A percentile compares a stretch with the other conserved stretches of the same genome.
Conservation (phyloP, 176 grass and related monocot genomes). For the Paspalum vaginatum region DNA sequence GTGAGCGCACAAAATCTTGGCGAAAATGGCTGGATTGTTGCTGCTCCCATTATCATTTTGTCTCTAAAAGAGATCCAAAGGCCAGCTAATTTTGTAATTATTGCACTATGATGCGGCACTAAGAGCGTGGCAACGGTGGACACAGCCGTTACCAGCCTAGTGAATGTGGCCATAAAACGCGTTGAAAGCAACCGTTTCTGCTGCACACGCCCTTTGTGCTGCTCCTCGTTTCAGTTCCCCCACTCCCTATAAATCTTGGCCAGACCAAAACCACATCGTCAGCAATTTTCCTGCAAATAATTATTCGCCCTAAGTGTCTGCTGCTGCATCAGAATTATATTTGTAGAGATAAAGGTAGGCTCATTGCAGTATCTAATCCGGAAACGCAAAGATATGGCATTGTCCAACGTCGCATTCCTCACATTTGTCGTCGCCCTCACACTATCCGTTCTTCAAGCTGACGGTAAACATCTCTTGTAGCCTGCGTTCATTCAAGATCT, state of each 20-base stretch:
- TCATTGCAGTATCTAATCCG: background rate
- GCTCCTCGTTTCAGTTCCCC: background rate
- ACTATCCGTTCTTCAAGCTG: background rate
- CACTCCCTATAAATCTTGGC: slow-evolving; percentile 16
- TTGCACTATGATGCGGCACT: background rate
- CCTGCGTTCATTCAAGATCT: background rate
- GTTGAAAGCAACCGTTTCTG: slow-evolving; percentile 38
- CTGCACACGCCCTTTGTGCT: slow-evolving; percentile 44
- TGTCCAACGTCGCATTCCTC: background rate
- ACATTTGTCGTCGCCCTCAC: slow-evolving; percentile 1
- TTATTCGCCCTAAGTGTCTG: background rate
- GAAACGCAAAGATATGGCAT: slow-evolving; percentile 23
- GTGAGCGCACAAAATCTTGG: no score
- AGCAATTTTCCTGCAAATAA: background rate
- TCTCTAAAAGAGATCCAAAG: background rate
- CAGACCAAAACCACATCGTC: background rate
- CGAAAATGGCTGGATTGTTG: background rate
- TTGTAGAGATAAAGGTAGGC: background rate
- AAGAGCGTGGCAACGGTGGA: background rate
- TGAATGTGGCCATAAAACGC: slow-evolving; percentile 23
- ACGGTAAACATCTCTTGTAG: slow-evolving; percentile 8
- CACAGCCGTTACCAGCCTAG: background rate
- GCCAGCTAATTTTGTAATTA: background rate
- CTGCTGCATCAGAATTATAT: background rate
- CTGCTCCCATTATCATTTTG: background rate